Conservation (phyloP, 2,329 filamentous ascomycete species). For the Furcasterigmium furcatum region DNA sequence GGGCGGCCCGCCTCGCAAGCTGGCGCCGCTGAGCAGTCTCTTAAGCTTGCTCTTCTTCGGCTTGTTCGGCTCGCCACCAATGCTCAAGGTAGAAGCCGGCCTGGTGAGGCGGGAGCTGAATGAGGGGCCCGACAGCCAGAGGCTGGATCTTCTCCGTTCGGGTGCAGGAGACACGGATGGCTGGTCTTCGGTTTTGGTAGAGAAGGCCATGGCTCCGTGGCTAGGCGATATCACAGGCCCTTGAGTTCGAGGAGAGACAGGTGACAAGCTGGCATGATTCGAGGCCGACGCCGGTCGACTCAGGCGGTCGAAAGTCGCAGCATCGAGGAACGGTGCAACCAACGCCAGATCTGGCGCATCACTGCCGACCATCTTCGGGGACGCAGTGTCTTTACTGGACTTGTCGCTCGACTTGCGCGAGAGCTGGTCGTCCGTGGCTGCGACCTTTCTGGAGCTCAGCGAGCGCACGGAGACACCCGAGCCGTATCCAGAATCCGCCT, state of each 20-base stretch:
- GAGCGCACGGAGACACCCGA: slow-evolving; percentile 57
- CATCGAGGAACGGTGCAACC: slow-evolving; percentile 12
- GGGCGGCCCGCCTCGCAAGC: slow-evolving; percentile 20
- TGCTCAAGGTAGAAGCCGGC: slow-evolving; percentile 24
- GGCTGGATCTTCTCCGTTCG: background rate
- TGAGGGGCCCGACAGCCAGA: background rate
- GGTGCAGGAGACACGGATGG: background rate
- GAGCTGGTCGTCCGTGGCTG: background rate
- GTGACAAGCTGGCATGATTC: background rate
- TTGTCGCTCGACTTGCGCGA: slow-evolving; percentile 3
- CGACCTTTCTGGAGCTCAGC: slow-evolving; percentile 31
- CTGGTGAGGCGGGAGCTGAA: slow-evolving; percentile 16
- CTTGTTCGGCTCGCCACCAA: slow-evolving; percentile 21
- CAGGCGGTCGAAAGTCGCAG: slow-evolving; percentile 24
- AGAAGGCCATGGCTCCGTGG: background rate
- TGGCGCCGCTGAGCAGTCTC: slow-evolving; percentile 31
- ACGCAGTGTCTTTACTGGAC: slow-evolving; percentile 5
- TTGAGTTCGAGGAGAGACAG: background rate
- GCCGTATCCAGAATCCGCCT: slow-evolving; percentile 60
- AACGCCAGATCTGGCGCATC: slow-evolving; percentile 7
- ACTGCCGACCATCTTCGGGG: background rate
- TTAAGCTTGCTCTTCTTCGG: slow-evolving; percentile 32
- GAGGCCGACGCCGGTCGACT: background rate
- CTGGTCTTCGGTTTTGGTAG: background rate
- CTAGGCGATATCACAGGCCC: background rate